These are phyloP conservation scores for Trichoderma erinaceum DNA, from an alignment of 495 filamentous ascomycete species.

Conservation along the genomic window DNA sequence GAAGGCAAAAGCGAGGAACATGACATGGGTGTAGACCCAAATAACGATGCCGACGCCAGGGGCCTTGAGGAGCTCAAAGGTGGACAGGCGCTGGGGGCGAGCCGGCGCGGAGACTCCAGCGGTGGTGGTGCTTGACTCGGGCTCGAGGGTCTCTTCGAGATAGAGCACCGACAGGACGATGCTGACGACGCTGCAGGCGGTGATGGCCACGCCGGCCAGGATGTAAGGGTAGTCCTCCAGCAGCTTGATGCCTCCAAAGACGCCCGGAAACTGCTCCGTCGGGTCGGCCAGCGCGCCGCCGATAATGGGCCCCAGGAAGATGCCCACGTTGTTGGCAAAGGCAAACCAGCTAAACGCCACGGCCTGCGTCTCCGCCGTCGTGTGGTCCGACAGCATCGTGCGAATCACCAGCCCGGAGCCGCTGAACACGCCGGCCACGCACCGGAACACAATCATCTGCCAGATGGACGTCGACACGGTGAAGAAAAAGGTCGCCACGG, in stretches of 20 bases:
- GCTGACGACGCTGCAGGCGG: conserved; percentile 42
- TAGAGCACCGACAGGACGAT: conserved; percentile 44
- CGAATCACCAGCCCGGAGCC: conserved; percentile 64
- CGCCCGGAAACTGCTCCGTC: conserved; percentile 46
- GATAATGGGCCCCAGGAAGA: conserved; percentile 59
- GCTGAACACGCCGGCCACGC: conserved; percentile 59
- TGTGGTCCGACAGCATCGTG: conserved; percentile 65
- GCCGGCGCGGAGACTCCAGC: conserved; percentile 17
- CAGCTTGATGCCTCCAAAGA: conserved; percentile 50
- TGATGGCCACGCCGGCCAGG: conserved; percentile 51
- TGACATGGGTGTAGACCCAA: conserved; percentile 52
- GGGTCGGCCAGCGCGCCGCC: conserved; percentile 60
- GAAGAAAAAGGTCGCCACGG: conserved; percentile 52
- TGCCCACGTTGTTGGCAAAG: conserved; percentile 62
- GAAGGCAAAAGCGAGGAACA: conserved; percentile 57
- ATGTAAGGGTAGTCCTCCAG: conserved; percentile 60
- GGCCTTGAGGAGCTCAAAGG: conserved; percentile 48
- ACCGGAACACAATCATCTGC: conserved; percentile 64
- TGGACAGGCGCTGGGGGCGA: conserved; percentile 38
- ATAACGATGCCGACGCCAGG: conserved; percentile 60
- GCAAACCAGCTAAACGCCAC: conserved; percentile 67
- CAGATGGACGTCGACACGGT: conserved; percentile 53
- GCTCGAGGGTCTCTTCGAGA: conserved; percentile 49
- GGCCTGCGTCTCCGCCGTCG: conserved; percentile 58
- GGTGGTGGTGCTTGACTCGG: conserved; percentile 16